A percentile compares a stretch with the other conserved stretches of the same genome.
Evolutionary conservation across 805 yeast genomes (phyloP).

Genomic region (Spathaspora sp.): DNA sequence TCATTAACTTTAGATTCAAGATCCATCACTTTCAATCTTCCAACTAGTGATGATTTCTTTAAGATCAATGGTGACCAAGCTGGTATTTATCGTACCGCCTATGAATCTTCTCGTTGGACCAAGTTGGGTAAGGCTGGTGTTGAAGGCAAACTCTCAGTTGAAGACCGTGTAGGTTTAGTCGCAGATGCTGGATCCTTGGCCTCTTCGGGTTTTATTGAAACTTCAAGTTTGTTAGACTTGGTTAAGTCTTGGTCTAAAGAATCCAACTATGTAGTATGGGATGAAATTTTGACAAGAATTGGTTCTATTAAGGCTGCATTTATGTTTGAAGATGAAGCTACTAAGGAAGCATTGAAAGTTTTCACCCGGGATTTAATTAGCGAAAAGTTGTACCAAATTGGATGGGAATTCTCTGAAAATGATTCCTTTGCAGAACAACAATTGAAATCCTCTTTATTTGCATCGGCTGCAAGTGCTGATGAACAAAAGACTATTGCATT

Average conservation of each 20-base stretch:
- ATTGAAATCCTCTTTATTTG: slow-evolving; percentile 62
- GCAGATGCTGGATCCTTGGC: slow-evolving; percentile 78
- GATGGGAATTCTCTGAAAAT: slow-evolving; percentile 56
- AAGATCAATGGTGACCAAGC: slow-evolving; percentile 72
- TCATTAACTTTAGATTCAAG: slow-evolving; percentile 48
- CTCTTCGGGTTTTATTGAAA: slow-evolving; percentile 63
- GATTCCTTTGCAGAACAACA: slow-evolving; percentile 62
- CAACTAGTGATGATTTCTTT: slow-evolving; percentile 44
- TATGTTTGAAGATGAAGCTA: slow-evolving; percentile 48
- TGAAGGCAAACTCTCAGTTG: slow-evolving; percentile 58
- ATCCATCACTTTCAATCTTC: slow-evolving; percentile 39
- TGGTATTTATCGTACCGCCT: slow-evolving; percentile 74
- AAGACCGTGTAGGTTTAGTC: slow-evolving; percentile 75
- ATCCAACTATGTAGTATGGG: slow-evolving; percentile 66
- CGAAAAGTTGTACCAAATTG: slow-evolving; percentile 51
- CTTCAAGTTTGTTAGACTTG: slow-evolving; percentile 57
- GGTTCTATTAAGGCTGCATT: slow-evolving; percentile 49
- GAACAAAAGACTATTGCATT: slow-evolving; percentile 45
- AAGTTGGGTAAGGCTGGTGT: slow-evolving; percentile 62
- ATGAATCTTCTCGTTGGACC: slow-evolving; percentile 64
- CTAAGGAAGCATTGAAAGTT: slow-evolving; percentile 44
- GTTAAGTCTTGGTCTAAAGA: slow-evolving; percentile 60
- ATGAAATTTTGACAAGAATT: slow-evolving; percentile 49
- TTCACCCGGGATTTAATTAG: slow-evolving; percentile 55
- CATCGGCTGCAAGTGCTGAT: slow-evolving; percentile 54